A percentile compares a stretch with the other conserved stretches of the same genome.
phyloP scores from a whole-genome alignment of 768 basidiomycete genomes.

The Termitomyces sp. region DNA sequence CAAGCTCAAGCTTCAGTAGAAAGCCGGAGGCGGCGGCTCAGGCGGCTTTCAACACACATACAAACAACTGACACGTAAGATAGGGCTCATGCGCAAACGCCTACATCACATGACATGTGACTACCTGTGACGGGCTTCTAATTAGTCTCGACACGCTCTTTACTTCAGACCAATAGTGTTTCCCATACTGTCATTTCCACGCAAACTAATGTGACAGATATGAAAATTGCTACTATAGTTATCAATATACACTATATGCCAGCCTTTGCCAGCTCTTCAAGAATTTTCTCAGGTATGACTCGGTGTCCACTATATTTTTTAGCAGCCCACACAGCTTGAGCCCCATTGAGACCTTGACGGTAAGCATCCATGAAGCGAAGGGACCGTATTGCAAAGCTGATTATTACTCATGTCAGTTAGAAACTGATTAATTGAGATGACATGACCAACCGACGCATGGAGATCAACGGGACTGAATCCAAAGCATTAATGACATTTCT shows the following conservation, averaged over 20 bases:
- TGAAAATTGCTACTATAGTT: too few species aligned
- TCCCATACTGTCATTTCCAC: too few species aligned
- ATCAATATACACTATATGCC: not conserved
- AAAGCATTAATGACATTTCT: not conserved
- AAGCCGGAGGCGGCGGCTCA: too few species aligned
- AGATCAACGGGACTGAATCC: not conserved
- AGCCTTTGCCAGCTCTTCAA: not conserved
- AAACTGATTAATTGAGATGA: too few species aligned
- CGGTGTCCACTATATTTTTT: not conserved
- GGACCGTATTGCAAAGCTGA: not conserved
- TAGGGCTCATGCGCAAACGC: too few species aligned
- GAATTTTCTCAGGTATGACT: not conserved
- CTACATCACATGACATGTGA: too few species aligned
- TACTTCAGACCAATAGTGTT: too few species aligned
- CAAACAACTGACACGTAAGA: too few species aligned
- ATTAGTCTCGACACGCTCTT: too few species aligned
- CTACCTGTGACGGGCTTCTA: not conserved
- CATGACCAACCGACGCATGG: not conserved
- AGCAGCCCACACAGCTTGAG: not conserved
- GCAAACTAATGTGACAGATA: too few species aligned
- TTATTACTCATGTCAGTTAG: not conserved
- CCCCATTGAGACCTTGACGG: not conserved
- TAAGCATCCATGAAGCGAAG: not conserved
- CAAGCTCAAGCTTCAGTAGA: too few species aligned
- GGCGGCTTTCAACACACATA: too few species aligned